Evolutionary conservation across 768 basidiomycete species (phyloP).

Genomic region (Gymnopilus dilepis): DNA sequence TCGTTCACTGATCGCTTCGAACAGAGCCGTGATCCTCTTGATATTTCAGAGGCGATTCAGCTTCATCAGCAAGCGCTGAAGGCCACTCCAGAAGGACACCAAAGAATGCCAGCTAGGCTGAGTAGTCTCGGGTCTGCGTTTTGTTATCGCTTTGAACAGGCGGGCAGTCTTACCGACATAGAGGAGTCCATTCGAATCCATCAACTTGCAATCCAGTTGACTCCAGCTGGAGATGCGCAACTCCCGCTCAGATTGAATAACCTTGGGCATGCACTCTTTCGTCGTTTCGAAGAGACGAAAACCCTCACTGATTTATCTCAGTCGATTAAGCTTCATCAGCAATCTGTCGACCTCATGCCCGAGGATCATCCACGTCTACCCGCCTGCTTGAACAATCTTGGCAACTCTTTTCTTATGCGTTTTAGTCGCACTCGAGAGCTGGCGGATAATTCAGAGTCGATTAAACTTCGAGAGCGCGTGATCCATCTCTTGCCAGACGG

Average conservation of each 20-base stretch:
- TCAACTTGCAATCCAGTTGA: constrained; percentile 1
- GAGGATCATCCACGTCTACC: neutral
- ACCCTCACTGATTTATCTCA: neutral
- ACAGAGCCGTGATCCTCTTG: neutral
- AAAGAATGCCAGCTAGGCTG: neutral
- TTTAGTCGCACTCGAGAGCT: constrained; percentile 15
- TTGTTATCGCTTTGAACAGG: neutral
- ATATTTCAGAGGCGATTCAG: constrained; percentile 3
- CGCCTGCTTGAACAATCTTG: neutral
- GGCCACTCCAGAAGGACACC: constrained; percentile 20
- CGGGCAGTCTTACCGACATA: constrained; percentile 20
- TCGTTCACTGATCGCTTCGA: constrained; percentile 1
- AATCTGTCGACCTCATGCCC: neutral
- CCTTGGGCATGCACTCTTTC: constrained; percentile 23
- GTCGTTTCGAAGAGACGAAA: neutral
- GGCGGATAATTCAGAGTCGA: constrained; percentile 7
- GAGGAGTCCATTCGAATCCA: neutral
- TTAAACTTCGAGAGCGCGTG: neutral
- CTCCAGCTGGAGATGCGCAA: neutral
- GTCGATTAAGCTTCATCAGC: neutral
- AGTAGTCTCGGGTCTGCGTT: constrained; percentile 11
- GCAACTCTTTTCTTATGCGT: neutral
- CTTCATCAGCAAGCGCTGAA: neutral
- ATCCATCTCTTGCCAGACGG: neutral
- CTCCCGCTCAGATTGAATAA: constrained; percentile 13